Evolutionary conservation across 2,329 filamentous ascomycete genomes (phyloP).

Genomic region (Pseudogymnoascus sp.): DNA sequence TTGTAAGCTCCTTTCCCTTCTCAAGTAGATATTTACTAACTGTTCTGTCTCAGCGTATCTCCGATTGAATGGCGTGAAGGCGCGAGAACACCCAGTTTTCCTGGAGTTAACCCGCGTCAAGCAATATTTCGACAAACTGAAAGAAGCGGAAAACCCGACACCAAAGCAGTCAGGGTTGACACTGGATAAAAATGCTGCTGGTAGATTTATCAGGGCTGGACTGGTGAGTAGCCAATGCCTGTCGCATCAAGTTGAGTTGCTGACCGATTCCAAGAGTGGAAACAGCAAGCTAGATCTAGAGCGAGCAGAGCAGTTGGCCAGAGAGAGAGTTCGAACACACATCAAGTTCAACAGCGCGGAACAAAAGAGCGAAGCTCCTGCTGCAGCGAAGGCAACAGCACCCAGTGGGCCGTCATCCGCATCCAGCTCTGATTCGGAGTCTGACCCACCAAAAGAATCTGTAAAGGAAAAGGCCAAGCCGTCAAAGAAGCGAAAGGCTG

Average conservation of each 20-base stretch:
- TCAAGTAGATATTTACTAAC: not conserved
- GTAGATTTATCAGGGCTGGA: slow-evolving; percentile 73
- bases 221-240: slow-evolving; percentile 45
- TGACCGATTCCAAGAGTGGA: slow-evolving; percentile 21
- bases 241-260: not conserved
- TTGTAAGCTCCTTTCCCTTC: slow-evolving; percentile 42
- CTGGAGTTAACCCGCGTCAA: slow-evolving; percentile 77
- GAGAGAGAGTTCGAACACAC: slow-evolving; percentile 41
- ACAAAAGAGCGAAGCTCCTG: slow-evolving; percentile 19
- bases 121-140: slow-evolving; percentile 90
- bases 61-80: slow-evolving; percentile 67
- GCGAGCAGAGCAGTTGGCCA: slow-evolving; percentile 40
- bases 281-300: slow-evolving; percentile 44
- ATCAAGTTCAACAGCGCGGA: slow-evolving; percentile 33
- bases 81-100: slow-evolving; percentile 79
- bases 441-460: not conserved
- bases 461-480: slow-evolving; percentile 9
- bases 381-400: not conserved
- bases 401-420: not conserved
- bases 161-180: slow-evolving; percentile 47
- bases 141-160: slow-evolving; percentile 58
- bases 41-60: slow-evolving; percentile 53
- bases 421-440: slow-evolving; percentile 3
- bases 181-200: slow-evolving; percentile 67
- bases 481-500: slow-evolving; percentile 20